phyloP scores from a whole-genome alignment of 768 basidiomycete species.

The Amyloporia xantha region DNA sequence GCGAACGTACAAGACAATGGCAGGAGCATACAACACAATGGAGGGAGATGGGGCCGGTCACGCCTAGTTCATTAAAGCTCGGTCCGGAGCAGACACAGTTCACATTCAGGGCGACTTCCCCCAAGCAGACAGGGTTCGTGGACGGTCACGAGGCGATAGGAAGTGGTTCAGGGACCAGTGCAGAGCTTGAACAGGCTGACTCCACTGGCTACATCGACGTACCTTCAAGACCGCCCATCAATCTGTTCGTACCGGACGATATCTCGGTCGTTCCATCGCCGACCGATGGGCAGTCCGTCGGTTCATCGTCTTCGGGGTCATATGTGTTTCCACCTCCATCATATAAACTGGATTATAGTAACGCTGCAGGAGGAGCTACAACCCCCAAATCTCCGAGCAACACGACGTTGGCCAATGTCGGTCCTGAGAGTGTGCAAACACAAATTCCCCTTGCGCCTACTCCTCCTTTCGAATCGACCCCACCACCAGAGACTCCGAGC shows the following conservation, averaged over 20 bases:
- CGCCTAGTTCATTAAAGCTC: neutral
- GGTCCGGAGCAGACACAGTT: conserved; percentile 4
- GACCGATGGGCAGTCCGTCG: neutral
- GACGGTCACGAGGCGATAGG: neutral
- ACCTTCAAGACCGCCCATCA: neutral
- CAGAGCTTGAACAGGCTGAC: no score
- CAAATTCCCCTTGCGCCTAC: no score
- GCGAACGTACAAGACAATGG: neutral
- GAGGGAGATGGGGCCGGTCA: neutral
- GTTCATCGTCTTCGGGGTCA: neutral
- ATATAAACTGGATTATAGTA: no score
- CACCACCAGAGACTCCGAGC: no score
- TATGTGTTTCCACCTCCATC: no score
- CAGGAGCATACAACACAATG: neutral
- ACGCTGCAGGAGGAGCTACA: no score
- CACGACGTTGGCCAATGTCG: no score
- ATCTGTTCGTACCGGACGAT: neutral
- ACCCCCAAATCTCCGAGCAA: no score
- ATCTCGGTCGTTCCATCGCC: neutral
- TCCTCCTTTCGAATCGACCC: no score
- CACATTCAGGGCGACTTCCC: neutral
- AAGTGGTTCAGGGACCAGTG: neutral
- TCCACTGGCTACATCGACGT: no score
- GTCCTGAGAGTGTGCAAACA: no score
- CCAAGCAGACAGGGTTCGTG: no score